Conservation (phyloP, 2,329 filamentous ascomycete species). For the Cephalotrichum gorgonifer region DNA sequence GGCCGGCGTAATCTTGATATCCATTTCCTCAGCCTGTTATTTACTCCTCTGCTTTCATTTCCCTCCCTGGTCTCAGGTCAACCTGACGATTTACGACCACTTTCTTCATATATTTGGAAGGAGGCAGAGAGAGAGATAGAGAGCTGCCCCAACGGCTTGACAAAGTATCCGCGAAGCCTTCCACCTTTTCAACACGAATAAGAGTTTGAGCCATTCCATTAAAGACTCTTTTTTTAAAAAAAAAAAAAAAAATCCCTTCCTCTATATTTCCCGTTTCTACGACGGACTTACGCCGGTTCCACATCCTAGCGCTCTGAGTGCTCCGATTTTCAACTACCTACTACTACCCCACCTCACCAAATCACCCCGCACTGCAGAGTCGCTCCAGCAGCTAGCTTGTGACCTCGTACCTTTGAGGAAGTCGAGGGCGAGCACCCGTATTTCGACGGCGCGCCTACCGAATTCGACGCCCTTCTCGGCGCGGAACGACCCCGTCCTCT, state of each 20-base stretch:
- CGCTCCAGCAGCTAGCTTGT: neutral
- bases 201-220: neutral
- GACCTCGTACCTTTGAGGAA: neutral
- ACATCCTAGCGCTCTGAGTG: neutral
- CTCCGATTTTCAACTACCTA: neutral
- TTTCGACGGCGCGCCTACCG: neutral
- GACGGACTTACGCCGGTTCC: neutral
- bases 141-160: too few species aligned
- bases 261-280: neutral
- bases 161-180: too few species aligned
- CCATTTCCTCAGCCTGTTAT: neutral
- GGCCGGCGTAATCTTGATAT: neutral
- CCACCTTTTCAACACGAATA: neutral
- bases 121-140: too few species aligned
- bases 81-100: neutral
- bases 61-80: neutral
- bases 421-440: neutral
- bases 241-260: neutral
- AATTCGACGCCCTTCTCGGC: neutral
- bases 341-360: constrained; percentile 1
- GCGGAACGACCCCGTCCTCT: neutral
- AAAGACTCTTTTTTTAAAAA: neutral
- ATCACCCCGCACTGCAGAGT: constrained; percentile 3
- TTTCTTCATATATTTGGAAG: neutral
- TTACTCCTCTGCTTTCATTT: neutral